Evolutionary conservation across 352 stramenopile species (phyloP), one percentile per base, ranked within the genome.

Genomic region (Phytophthora melonis): DNA sequence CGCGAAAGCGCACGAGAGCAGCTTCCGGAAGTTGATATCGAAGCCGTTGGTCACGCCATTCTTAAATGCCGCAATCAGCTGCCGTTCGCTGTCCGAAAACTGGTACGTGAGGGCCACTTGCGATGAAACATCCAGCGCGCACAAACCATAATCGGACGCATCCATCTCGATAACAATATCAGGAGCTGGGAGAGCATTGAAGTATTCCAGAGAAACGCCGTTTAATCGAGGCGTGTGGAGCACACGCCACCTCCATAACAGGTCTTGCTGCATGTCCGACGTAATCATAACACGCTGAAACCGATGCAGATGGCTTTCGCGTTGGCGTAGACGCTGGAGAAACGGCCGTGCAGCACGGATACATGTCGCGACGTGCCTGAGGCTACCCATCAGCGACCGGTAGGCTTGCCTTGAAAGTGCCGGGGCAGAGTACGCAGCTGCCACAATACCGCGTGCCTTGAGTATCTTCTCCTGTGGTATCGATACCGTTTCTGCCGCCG

Each of bases 1-100:
- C 3, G 45, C 45, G 45, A 53, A 53, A 14, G 45, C 45, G 45
- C 45, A 53, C n/a, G 45, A 53, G 45, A 53, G 45, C n/a, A 53
- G 45, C 45, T 53, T 18, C 13, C 45, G 65, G 19, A 55, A 74
- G 53, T 74, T 78, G 60, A 78, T 78, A 10, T 78, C 65, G 16
- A 70, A 78, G 3, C 41, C 27, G 62, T 57, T 57, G 14, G 23
- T 4, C 7, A 3, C 10, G 7, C 27, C 58, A 3, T 55, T 13
- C 58, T 65, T 65, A 45, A 65, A 65, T 1, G 23, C 13, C 7
- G 41, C 27, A 4, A 57, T 65, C 25, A 65, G 2, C 5, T 1
- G 3, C 0, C 43, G 30, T 9, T 60, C 50, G 18, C 2, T 2
- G 1, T n/a, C 23, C 1, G 60, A 59, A 32, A 70, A 59, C 16